Evolutionary conservation across 2,329 filamentous ascomycete genomes (phyloP), one percentile per base, ranked within the genome.

Genomic region (Aspergillus clavatus): DNA sequence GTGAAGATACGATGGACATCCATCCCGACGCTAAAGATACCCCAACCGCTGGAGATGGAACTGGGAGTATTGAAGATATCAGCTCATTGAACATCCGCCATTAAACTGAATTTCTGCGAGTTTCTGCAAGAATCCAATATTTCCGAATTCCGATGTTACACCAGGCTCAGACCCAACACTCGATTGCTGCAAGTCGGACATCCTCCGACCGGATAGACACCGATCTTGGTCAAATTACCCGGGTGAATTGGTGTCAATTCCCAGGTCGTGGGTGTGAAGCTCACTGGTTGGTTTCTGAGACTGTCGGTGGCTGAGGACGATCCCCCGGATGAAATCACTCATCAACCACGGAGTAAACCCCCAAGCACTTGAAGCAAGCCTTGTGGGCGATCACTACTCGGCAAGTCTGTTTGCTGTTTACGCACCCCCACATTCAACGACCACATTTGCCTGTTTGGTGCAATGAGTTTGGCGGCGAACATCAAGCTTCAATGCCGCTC

Each of bases 21-120:
- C 53, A 58, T 42, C 52, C 55, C 18, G 57, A 58, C 42, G 56
- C 58, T 23, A 67, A 63, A 49, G 55, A 65, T 26, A 41, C 53
- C 43, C 52, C 57, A 43, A 46, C 45, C 31, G 50, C 56, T 1
- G 65, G 62, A 7, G 68, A 69, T 56, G 65, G 62, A 2, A 66
- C 60, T 31, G 68, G 69, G 26, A 74, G 63, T 52, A 76, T 74
- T 58, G 74, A 77, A 54, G 70, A 73, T 55, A 69, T 72, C 39
- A 72, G 67, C 47, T 58, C 70, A 21, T 54, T 74, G 45, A 68
- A 59, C 27, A 59, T 68, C 28, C 67, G 68, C 41, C 64, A 65
- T 51, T 69, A 57, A 67, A 14, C 18, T 42, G 29, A 16, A 23
- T n/a, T 42, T n/a, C n/a, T n/a, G n/a, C 8, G 8, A 27, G 37